Conservation (phyloP, 495 filamentous ascomycete species). For the Tuber aestivum region DNA sequence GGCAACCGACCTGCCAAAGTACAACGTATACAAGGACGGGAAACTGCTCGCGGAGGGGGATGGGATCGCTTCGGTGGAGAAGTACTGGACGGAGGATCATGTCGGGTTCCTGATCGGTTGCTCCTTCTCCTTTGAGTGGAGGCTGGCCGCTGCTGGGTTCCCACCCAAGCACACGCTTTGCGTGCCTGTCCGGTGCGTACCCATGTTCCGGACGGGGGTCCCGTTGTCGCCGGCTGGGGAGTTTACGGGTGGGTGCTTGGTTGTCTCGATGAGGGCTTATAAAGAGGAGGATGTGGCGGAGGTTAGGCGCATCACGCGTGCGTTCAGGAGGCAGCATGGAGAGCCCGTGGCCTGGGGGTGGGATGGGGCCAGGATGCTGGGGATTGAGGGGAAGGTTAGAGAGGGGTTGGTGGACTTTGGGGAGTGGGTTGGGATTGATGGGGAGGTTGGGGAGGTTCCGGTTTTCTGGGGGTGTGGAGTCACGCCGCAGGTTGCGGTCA, state of each 20-base stretch:
- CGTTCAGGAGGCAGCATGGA: slow-evolving; percentile 51
- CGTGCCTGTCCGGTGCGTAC: slow-evolving; percentile 43
- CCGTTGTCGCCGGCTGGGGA: slow-evolving; percentile 51
- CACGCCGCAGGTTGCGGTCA: slow-evolving; percentile 55
- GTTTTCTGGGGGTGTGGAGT: slow-evolving; percentile 59
- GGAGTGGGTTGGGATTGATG: slow-evolving; percentile 36
- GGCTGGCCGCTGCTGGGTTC: slow-evolving; percentile 48
- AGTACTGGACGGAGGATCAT: slow-evolving; percentile 50
- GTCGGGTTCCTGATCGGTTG: slow-evolving; percentile 57
- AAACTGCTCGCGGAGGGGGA: slow-evolving; percentile 13
- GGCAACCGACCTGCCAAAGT: slow-evolving; percentile 51
- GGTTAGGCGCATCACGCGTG: slow-evolving; percentile 49
- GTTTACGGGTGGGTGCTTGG: slow-evolving; percentile 49
- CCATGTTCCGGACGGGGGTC: slow-evolving; percentile 53
- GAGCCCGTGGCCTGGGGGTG: slow-evolving; percentile 58
- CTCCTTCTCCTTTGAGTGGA: slow-evolving; percentile 54
- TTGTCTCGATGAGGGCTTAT: slow-evolving; percentile 56
- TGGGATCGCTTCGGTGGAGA: slow-evolving; percentile 43
- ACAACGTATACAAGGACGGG: slow-evolving; percentile 50
- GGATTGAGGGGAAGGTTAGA: slow-evolving; percentile 46
- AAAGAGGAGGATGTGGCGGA: slow-evolving; percentile 45
- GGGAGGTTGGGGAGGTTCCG: slow-evolving; percentile 46
- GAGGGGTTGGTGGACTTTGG: slow-evolving; percentile 27
- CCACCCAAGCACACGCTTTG: slow-evolving; percentile 47
- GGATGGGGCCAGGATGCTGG: slow-evolving; percentile 48